Evolutionary conservation across 768 basidiomycete genomes (phyloP).

Genomic region (Russula abietina): DNA sequence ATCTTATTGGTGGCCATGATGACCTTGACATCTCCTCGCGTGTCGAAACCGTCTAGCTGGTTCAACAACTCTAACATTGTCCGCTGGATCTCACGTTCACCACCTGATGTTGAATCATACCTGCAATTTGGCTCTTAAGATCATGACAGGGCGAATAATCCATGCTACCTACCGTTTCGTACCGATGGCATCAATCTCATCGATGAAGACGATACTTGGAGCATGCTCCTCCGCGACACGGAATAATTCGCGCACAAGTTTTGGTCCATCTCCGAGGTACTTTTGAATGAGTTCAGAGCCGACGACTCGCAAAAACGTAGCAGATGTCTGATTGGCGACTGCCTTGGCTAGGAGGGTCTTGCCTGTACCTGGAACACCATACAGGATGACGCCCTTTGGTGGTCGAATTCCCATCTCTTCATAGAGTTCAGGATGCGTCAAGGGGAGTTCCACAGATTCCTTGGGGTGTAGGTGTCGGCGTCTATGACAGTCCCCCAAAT

Average conservation of each 20-base stretch:
- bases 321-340: constrained; percentile 96
- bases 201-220: constrained; percentile 98
- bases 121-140: constrained; percentile 36
- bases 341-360: constrained; percentile 98
- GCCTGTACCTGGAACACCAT: constrained; percentile 97
- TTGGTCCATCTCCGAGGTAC: constrained; percentile 97
- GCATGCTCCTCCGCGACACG: constrained; percentile 96
- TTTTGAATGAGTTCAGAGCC: constrained; percentile 99
- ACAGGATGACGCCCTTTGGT: constrained; percentile 99
- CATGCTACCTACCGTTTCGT: constrained; percentile 77
- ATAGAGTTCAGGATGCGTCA: constrained; percentile 97
- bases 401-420: constrained; percentile 99
- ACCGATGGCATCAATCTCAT: constrained; percentile 89
- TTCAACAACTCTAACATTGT: constrained; percentile 99
- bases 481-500: background rate
- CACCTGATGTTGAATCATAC: constrained; percentile 97
- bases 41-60: constrained; percentile 99
- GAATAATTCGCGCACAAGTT: constrained; percentile 96
- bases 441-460: constrained; percentile 97
- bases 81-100: constrained; percentile 97
- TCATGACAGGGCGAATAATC: background rate
- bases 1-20: constrained; percentile 99
- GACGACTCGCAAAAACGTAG: constrained; percentile 95
- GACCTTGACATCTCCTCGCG: constrained; percentile 98
- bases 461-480: constrained; percentile 30